phyloP scores from a whole-genome alignment of 257 asterid species.

The Penstemon newberryi region DNA sequence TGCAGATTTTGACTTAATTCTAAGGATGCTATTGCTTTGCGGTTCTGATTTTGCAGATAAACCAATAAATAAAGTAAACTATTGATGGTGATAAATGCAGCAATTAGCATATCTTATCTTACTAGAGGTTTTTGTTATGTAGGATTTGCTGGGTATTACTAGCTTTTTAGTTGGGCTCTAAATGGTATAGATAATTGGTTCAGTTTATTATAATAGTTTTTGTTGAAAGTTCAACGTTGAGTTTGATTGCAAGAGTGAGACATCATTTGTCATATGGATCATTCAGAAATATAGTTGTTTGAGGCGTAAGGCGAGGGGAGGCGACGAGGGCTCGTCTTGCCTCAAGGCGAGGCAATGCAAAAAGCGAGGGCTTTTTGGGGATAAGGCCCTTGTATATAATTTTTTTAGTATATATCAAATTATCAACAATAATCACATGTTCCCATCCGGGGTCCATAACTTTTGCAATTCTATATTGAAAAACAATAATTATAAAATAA shows the following conservation, averaged over 20 bases:
- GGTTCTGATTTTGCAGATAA: neutral
- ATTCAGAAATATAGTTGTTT: too few species aligned
- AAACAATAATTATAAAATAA: too few species aligned
- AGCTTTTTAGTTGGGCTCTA: neutral
- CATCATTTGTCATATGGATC: conserved; percentile 43
- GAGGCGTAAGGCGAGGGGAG: too few species aligned
- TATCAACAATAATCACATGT: too few species aligned
- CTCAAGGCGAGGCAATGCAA: too few species aligned
- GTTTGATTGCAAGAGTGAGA: conserved; percentile 54
- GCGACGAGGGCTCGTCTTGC: too few species aligned
- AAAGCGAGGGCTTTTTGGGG: too few species aligned
- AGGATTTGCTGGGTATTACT: conserved; percentile 13
- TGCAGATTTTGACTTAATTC: neutral
- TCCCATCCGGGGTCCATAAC: too few species aligned
- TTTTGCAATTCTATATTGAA: too few species aligned
- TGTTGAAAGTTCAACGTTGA: conserved; percentile 40
- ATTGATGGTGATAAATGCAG: neutral
- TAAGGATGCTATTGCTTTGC: too few species aligned
- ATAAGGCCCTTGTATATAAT: too few species aligned
- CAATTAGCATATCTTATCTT: conserved; percentile 5
- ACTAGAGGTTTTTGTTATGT: conserved; percentile 9
- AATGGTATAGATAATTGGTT: conserved; percentile 24
- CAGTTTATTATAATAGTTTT: conserved; percentile 7
- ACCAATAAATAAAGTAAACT: neutral
- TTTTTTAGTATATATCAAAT: too few species aligned